phyloP scores from a whole-genome alignment of 2,329 filamentous ascomycete genomes.

The Neonectria magnoliae region DNA sequence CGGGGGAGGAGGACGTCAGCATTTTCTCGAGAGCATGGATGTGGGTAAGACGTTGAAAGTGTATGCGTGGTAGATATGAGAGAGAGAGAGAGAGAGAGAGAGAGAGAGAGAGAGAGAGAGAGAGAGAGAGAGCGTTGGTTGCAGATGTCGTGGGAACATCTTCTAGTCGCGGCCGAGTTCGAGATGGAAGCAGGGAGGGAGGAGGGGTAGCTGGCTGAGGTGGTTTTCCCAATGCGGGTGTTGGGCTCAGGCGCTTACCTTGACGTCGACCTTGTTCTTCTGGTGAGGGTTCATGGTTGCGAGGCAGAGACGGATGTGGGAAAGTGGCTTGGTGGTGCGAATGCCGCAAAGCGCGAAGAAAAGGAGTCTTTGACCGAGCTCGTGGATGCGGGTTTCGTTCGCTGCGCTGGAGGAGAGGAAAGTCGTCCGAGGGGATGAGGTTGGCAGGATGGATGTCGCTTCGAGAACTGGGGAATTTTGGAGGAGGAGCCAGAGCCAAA shows the following conservation, averaged over 20 bases:
- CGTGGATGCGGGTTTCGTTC: background rate
- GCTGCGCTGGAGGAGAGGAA: slow-evolving; percentile 6
- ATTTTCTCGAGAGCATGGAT: slow-evolving; percentile 9
- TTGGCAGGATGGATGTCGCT: slow-evolving; percentile 21
- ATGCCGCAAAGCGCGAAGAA: background rate
- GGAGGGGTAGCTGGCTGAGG: slow-evolving; percentile 28
- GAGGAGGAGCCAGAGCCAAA: slow-evolving; percentile 29
- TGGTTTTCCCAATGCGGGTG: slow-evolving; percentile 26
- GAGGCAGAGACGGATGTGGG: background rate
- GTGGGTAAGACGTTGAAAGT: slow-evolving; percentile 2
- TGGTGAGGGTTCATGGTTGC: slow-evolving; percentile 88
- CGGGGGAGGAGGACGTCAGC: slow-evolving; percentile 32
- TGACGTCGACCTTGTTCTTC: slow-evolving; percentile 98
- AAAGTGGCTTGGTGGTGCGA: slow-evolving; percentile 2
- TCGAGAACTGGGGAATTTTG: slow-evolving; percentile 36
- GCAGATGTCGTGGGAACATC: background rate
- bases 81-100: slow-evolving; percentile 2
- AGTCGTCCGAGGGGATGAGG: slow-evolving; percentile 31
- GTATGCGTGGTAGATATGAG: slow-evolving; percentile 5
- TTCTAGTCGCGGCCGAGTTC: slow-evolving; percentile 11
- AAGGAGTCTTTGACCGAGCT: background rate
- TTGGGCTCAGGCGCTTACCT: slow-evolving; percentile 67
- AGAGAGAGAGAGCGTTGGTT: slow-evolving; percentile 1
- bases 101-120: slow-evolving; percentile 13
- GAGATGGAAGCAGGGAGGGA: slow-evolving; percentile 17